Evolutionary conservation across 225 moss, liverwort and hornwort species (phyloP), one percentile per base, ranked within the genome.

Genomic region (Pseudisothecium myosuroides): DNA sequence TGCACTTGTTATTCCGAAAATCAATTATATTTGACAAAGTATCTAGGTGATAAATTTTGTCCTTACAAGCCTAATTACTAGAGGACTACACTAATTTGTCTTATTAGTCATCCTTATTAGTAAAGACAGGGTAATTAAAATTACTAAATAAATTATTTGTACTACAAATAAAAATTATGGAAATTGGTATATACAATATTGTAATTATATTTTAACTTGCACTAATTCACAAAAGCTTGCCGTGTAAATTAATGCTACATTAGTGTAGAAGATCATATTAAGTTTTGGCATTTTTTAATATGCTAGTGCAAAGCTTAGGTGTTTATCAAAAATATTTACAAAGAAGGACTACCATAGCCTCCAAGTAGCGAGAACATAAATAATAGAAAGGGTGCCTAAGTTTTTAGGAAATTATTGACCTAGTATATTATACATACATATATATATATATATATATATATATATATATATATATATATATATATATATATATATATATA

Each of bases 51-150:
- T 73, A 45, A 4, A 47, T 28, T 47, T 73, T 11, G 6, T 17
- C 6, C 0, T 45, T 45, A 3, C 0, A 29, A 0, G 6, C 16
- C 41, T 72, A 45, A 27, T 29, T 1, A 45, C 1, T 29, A 1
- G 3, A 10, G 0, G 10, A 45, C 7, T 73, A 45, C 1, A 41
- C 16, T 43, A 5, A 45, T 45, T 45, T 28, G 10, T 11, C 6
- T 0, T 11, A 17, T 17, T 17, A 74, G 11, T 9, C 8, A 74
- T 4, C 1, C 2, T 1, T 28, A 45, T 17, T 45, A 17, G 17
- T 17, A 1, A 43, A 2, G 28, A 0, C 17, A 73, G 10, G 45
- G 4, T 2, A 10, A 10, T 45, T 22, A 73, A 4, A 45, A 73
- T 6, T 73, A 29, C 17, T 6, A 73, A 14, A 1, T 28, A 74